Percentiles rank a stretch among this genome's conserved stretches.
Conservation (phyloP, 1,284 basidiomycete species). For the Stygiomarasmius scandens region DNA sequence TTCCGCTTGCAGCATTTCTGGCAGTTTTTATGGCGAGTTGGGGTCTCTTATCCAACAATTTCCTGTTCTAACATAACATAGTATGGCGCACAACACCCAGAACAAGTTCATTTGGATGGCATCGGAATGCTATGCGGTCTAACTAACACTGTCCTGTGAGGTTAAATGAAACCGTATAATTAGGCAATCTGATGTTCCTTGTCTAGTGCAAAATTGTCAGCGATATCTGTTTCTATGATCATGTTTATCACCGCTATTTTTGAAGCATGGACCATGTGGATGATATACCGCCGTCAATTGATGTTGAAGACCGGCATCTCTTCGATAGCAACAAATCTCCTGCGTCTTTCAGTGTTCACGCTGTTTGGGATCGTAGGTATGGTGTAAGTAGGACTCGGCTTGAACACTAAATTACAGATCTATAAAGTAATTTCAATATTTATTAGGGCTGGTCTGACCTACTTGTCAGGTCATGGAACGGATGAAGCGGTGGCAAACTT, state of each 20-base stretch:
- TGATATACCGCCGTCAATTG: slow-evolving; percentile 13
- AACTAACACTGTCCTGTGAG: slow-evolving; percentile 4
- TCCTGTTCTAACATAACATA: neutral
- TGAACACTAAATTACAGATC: too few relatives aligned
- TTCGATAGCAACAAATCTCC: slow-evolving; percentile 2
- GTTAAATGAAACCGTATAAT: neutral
- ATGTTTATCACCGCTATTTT: slow-evolving; percentile 16
- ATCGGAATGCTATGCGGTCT: slow-evolving; percentile 16
- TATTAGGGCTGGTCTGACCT: slow-evolving; percentile 3
- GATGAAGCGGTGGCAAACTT: slow-evolving; percentile 10
- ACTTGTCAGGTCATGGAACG: neutral
- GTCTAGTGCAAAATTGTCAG: slow-evolving; percentile 7
- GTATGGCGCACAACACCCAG: slow-evolving; percentile 9
- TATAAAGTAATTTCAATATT: neutral
- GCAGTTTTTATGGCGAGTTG: slow-evolving; percentile 8
- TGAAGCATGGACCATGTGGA: neutral
- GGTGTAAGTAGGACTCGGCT: neutral
- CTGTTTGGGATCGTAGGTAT: slow-evolving; percentile 14
- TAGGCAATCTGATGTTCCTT: neutral
- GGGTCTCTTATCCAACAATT: too few relatives aligned
- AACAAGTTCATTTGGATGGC: slow-evolving; percentile 3
- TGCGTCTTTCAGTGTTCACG: slow-evolving; percentile 14
- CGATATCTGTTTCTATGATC: slow-evolving; percentile 8
- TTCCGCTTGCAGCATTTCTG: slow-evolving; percentile 12
- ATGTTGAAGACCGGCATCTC: neutral